Evolutionary conservation across 768 basidiomycete species (phyloP).

Genomic region (Asterophora lycoperdoides): DNA sequence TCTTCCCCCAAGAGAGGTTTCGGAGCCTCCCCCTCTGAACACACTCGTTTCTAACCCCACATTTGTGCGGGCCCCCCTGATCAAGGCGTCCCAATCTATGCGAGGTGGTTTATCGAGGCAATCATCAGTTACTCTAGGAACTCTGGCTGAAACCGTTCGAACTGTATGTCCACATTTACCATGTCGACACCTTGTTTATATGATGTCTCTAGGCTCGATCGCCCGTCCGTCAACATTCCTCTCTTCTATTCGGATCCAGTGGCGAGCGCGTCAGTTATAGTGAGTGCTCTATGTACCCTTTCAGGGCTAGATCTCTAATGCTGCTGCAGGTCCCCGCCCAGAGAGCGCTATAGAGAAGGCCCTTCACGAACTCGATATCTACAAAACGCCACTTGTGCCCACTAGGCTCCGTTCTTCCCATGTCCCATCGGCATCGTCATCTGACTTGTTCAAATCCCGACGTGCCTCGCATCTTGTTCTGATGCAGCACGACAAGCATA

Average conservation of each 20-base stretch:
- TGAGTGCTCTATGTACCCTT: slow-evolving; percentile 17
- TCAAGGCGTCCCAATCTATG: slow-evolving; percentile 23
- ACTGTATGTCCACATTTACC: slow-evolving; percentile 37
- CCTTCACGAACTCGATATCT: slow-evolving; percentile 69
- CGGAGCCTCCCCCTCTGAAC: slow-evolving; percentile 68
- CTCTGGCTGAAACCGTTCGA: slow-evolving; percentile 53
- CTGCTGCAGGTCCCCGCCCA: slow-evolving; percentile 23
- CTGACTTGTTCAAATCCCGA: slow-evolving; percentile 61
- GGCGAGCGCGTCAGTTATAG: slow-evolving; percentile 29
- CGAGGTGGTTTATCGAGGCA: slow-evolving; percentile 25
- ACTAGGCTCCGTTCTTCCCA: slow-evolving; percentile 46
- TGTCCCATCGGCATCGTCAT: slow-evolving; percentile 28
- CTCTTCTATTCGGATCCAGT: slow-evolving; percentile 42
- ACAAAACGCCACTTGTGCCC: slow-evolving; percentile 74
- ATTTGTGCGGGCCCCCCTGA: slow-evolving; percentile 61
- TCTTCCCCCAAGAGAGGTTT: slow-evolving; percentile 39
- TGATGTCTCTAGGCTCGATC: slow-evolving; percentile 37
- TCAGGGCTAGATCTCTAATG: slow-evolving; percentile 3
- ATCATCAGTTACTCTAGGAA: slow-evolving; percentile 50
- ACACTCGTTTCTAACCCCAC: slow-evolving; percentile 60
- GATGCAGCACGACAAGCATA: slow-evolving; percentile 57
- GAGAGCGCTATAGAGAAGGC: slow-evolving; percentile 59
- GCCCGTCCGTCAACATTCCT: slow-evolving; percentile 47
- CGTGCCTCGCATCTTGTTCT: slow-evolving; percentile 41
- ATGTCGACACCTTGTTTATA: slow-evolving; percentile 2